Conservation (phyloP, 169 alveolate species). For the Plasmodium billcollinsi region DNA sequence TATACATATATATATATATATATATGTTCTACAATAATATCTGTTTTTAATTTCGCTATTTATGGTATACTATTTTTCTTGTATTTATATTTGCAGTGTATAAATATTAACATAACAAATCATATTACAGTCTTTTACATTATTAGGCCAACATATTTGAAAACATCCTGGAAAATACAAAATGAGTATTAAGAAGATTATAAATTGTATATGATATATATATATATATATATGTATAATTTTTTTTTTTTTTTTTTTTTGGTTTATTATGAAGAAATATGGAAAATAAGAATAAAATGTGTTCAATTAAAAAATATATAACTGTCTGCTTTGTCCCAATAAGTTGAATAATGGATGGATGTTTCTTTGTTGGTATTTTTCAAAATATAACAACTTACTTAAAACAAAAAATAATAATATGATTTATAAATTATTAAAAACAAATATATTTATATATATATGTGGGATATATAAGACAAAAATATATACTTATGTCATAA, state of each 20-base stretch:
- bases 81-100: conserved; percentile 23
- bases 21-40: conserved; percentile 22
- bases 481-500: too few species aligned
- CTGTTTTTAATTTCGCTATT: conserved; percentile 3
- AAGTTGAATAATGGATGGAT: conserved; percentile 63
- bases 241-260: not conserved
- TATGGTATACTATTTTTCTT: not conserved
- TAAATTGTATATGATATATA: not conserved
- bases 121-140: conserved; percentile 50
- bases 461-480: not conserved
- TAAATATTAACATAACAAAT: conserved; percentile 60
- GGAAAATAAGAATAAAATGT: too few species aligned
- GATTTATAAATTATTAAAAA: not conserved
- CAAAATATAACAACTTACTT: conserved; percentile 76
- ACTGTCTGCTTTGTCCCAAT: conserved; percentile 73
- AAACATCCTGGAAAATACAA: conserved; percentile 31
- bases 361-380: conserved; percentile 47
- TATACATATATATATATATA: not conserved
- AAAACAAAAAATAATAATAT: conserved; percentile 3
- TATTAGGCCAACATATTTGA: conserved; percentile 74
- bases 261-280: not conserved
- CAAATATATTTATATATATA: not conserved
- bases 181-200: not conserved
- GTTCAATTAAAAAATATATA: not conserved
- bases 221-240: not conserved